Percentiles rank a stretch among this genome's conserved stretches.
Evolutionary conservation across 768 basidiomycete genomes (phyloP).

Genomic region (Suillus paluster): DNA sequence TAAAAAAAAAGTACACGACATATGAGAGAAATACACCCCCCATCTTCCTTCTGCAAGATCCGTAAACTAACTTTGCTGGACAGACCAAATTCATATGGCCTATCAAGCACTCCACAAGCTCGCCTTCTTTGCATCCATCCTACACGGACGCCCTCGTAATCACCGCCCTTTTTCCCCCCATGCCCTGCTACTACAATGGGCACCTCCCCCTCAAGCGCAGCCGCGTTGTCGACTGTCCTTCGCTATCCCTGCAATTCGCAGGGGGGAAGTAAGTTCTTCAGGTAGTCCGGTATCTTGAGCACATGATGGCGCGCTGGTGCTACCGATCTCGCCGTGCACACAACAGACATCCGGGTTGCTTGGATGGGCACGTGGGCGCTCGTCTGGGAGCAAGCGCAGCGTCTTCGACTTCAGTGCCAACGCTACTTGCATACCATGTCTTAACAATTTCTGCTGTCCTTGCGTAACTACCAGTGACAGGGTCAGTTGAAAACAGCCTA

Average conservation of each 20-base stretch:
- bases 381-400: too few relatives aligned
- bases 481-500: background rate
- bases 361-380: slow-evolving; percentile 93
- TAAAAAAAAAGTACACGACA: slow-evolving; percentile 86
- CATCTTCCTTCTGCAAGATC: background rate
- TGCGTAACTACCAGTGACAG: background rate
- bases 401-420: too few relatives aligned
- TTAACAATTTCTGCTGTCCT: background rate
- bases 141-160: slow-evolving; percentile 49
- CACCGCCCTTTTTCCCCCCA: slow-evolving; percentile 51
- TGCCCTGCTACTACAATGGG: slow-evolving; percentile 63
- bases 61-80: background rate
- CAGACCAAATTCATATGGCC: slow-evolving; percentile 75
- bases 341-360: slow-evolving; percentile 62
- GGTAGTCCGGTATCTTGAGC: slow-evolving; percentile 76
- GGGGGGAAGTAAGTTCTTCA: slow-evolving; percentile 91
- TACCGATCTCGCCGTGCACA: slow-evolving; percentile 29
- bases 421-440: too few relatives aligned
- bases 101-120: slow-evolving; percentile 81
- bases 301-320: slow-evolving; percentile 57
- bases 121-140: slow-evolving; percentile 56
- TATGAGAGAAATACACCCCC: slow-evolving; percentile 35
- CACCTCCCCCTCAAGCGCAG: slow-evolving; percentile 81
- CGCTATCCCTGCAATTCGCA: slow-evolving; percentile 68
- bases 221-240: slow-evolving; percentile 90